Conservation (phyloP, 352 stramenopile species). For the Globisporangium cylindrosporum region DNA sequence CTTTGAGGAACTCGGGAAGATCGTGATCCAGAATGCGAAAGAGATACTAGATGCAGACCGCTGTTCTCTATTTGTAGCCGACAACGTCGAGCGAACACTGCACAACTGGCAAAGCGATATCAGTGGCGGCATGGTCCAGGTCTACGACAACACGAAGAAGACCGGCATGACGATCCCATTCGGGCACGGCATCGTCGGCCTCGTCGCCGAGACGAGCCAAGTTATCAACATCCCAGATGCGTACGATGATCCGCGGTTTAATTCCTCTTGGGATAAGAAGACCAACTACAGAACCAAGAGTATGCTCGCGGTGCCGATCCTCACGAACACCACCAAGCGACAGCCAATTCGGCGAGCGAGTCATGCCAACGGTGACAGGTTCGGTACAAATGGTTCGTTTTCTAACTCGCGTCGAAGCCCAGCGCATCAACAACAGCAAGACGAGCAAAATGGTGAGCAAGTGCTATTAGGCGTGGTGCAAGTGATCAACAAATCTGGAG, state of each 20-base stretch:
- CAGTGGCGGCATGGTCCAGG: conserved; percentile 50
- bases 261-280: conserved; percentile 76
- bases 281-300: conserved; percentile 81
- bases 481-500: conserved; percentile 81
- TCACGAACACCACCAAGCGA: conserved; percentile 38
- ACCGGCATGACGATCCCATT: conserved; percentile 64
- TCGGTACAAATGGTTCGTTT: too few relatives aligned
- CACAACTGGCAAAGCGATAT: conserved; percentile 80
- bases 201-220: conserved; percentile 61
- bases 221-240: conserved; percentile 72
- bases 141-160: conserved; percentile 39
- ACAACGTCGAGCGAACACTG: conserved; percentile 45
- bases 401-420: background rate
- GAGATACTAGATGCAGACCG: conserved; percentile 69
- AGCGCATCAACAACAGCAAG: conserved; percentile 2
- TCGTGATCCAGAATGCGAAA: conserved; percentile 79
- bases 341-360: conserved; percentile 19
- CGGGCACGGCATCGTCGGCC: conserved; percentile 68
- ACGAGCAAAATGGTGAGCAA: conserved; percentile 19
- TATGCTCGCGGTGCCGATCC: conserved; percentile 71
- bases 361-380: background rate
- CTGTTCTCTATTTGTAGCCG: conserved; percentile 72
- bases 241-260: conserved; percentile 76
- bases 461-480: conserved; percentile 70
- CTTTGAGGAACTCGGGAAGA: conserved; percentile 75